These are phyloP conservation scores for Boletus pseudopeckii DNA, from an alignment of 768 basidiomycete species.

Conservation along the genomic window DNA sequence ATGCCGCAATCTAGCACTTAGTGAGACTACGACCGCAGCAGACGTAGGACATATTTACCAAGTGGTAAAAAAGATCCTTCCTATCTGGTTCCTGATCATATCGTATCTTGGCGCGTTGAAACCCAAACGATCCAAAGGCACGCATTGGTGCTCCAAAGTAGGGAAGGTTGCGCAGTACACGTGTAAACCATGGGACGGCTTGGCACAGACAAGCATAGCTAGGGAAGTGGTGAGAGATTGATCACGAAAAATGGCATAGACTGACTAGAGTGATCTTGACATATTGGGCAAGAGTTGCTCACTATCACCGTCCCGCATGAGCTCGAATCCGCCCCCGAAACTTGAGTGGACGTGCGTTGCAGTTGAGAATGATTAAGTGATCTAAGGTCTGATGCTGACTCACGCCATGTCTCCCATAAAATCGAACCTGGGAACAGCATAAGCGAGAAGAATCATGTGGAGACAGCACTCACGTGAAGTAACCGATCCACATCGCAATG, in stretches of 20 bases:
- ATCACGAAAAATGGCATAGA: not conserved
- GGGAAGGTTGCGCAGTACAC: constrained; percentile 28
- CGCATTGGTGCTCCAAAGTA: constrained; percentile 29
- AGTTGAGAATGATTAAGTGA: not conserved
- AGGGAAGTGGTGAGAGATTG: constrained; percentile 3
- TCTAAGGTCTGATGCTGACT: constrained; percentile 6
- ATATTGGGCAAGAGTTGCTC: constrained; percentile 29
- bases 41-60: constrained; percentile 29
- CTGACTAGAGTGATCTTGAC: constrained; percentile 30
- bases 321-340: constrained; percentile 38
- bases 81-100: constrained; percentile 13
- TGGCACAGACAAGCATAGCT: constrained; percentile 17
- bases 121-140: constrained; percentile 27
- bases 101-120: constrained; percentile 24
- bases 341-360: constrained; percentile 14
- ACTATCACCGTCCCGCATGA: constrained; percentile 36
- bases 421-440: constrained; percentile 16
- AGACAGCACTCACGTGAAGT: constrained; percentile 20
- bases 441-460: not conserved
- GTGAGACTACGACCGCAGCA: not conserved
- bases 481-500: constrained; percentile 19
- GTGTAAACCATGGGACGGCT: constrained; percentile 23
- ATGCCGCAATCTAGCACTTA: constrained; percentile 25
- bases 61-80: constrained; percentile 40
- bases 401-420: constrained; percentile 30